Percentiles rank a stretch among this genome's conserved stretches.
Conservation (phyloP, 108 stramenopile species). For the Pseudonitzschia multistriata region DNA sequence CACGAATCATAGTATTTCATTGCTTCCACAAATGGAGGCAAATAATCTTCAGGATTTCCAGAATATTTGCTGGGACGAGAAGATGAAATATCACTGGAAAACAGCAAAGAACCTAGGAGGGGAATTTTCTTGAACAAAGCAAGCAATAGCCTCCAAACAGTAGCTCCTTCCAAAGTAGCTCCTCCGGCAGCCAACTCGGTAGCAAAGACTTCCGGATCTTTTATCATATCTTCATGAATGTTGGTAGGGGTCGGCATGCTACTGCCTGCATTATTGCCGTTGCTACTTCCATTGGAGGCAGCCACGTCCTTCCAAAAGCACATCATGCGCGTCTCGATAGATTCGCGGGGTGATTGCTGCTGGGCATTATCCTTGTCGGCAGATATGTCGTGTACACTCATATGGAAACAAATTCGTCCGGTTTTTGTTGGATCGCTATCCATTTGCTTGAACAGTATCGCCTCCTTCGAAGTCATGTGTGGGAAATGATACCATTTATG, state of each 20-base stretch:
- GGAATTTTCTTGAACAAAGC: too few species aligned
- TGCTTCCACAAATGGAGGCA: too few species aligned
- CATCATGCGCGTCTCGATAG: slow-evolving; percentile 28
- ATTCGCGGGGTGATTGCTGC: not conserved
- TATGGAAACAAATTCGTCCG: slow-evolving; percentile 30
- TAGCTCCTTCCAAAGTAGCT: not conserved
- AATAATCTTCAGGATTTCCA: too few species aligned
- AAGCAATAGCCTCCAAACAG: not conserved
- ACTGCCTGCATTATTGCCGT: not conserved
- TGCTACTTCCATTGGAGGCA: too few species aligned
- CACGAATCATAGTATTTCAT: too few species aligned
- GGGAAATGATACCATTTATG: slow-evolving; percentile 41
- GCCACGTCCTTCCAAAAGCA: slow-evolving; percentile 21
- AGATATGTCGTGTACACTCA: slow-evolving; percentile 21
- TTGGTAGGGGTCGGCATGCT: slow-evolving; percentile 21
- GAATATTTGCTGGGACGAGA: too few species aligned
- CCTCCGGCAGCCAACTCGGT: not conserved
- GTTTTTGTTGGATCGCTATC: slow-evolving; percentile 24
- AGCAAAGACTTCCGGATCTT: not conserved
- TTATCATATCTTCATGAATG: not conserved
- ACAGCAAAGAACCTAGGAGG: too few species aligned
- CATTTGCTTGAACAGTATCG: slow-evolving; percentile 33
- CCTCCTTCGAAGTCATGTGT: slow-evolving; percentile 24
- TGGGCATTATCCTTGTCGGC: not conserved
- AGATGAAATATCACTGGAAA: too few species aligned